These are phyloP conservation scores for Stellera chamaejasme DNA, from an alignment of 345 rosid genomes.

Conservation along the genomic window DNA sequence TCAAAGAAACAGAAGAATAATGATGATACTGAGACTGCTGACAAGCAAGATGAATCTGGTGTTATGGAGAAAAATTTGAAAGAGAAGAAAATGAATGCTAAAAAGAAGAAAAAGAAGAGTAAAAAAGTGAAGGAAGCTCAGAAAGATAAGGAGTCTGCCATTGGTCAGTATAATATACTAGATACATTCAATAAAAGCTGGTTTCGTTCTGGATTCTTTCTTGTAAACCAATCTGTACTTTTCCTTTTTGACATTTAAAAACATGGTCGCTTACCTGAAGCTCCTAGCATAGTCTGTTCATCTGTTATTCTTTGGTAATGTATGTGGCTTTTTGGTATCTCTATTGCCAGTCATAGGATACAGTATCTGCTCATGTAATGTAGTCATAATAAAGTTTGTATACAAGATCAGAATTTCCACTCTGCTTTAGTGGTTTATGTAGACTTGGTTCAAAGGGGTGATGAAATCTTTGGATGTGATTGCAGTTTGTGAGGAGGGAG, in stretches of 20 bases:
- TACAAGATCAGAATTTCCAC: too few species aligned
- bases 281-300: constrained; percentile 5
- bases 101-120: constrained; percentile 37
- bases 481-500: constrained; percentile 28
- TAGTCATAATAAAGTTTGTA: background rate
- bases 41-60: constrained; percentile 22
- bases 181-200: background rate
- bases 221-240: background rate
- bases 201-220: background rate
- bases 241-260: constrained; percentile 2
- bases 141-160: constrained; percentile 21
- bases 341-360: background rate
- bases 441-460: too few species aligned
- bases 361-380: background rate
- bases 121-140: constrained; percentile 26
- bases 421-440: too few species aligned
- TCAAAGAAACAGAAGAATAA: constrained; percentile 27
- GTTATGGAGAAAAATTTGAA: constrained; percentile 13
- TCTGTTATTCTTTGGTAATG: background rate
- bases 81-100: constrained; percentile 19
- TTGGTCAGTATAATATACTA: constrained; percentile 38
- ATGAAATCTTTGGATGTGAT: background rate
- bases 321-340: constrained; percentile 6
- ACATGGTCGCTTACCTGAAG: background rate
- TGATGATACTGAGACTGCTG: constrained; percentile 21